Conservation (phyloP, 805 yeast species). For the Phaffomyces opuntiae region DNA sequence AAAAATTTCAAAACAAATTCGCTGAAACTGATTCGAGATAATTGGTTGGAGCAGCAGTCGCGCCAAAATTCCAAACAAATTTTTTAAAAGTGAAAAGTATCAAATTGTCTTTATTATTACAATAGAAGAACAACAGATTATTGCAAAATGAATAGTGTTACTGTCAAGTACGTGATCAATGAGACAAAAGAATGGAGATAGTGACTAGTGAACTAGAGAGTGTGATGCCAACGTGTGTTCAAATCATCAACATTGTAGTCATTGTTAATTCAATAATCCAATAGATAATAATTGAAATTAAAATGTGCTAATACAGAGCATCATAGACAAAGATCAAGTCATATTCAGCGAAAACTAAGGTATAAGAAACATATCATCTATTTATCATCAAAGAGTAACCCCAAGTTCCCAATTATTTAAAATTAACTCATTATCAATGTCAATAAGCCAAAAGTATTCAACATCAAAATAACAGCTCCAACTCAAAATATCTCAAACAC, state of each 20-base stretch:
- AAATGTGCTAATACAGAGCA: background rate
- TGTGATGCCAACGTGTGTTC: background rate
- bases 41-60: conserved; percentile 10
- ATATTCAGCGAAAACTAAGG: too few relatives aligned
- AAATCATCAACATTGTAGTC: too few relatives aligned
- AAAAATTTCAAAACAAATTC: background rate
- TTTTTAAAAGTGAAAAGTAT: conserved; percentile 10
- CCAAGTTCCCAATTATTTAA: too few relatives aligned
- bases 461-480: too few relatives aligned
- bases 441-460: too few relatives aligned
- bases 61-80: conserved; percentile 10
- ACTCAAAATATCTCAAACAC: too few relatives aligned
- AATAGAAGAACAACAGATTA: conserved; percentile 12
- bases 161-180: conserved; percentile 78
- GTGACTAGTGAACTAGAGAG: background rate
- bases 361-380: too few relatives aligned
- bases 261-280: too few relatives aligned
- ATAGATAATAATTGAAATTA: background rate
- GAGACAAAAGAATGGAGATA: background rate
- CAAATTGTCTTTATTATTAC: conserved; percentile 1
- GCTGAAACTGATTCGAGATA: background rate
- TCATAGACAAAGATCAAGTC: background rate
- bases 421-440: too few relatives aligned
- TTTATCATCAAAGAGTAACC: too few relatives aligned
- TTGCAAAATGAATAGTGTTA: conserved; percentile 87